Conservation (phyloP, 2,329 filamentous ascomycete genomes). For the Ceratocystis variospora region DNA sequence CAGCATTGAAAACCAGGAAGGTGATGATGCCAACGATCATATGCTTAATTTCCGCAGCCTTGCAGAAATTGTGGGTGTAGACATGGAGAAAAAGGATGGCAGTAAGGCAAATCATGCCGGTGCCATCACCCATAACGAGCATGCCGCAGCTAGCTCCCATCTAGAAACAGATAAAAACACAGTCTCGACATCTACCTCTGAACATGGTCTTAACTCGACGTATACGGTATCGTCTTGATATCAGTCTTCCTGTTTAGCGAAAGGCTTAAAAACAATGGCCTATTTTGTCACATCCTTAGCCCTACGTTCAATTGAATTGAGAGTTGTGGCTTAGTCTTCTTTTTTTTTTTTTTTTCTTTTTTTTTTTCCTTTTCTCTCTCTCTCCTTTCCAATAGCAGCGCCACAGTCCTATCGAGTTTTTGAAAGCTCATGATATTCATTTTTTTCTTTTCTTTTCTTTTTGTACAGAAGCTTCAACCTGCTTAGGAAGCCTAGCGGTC, state of each 20-base stretch:
- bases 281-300: neutral
- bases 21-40: constrained; percentile 50
- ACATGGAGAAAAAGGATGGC: constrained; percentile 26
- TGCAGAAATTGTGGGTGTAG: constrained; percentile 65
- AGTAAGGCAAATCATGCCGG: constrained; percentile 12
- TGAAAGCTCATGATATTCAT: neutral
- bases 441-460: neutral
- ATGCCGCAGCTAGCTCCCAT: constrained; percentile 4
- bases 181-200: neutral
- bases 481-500: neutral
- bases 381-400: neutral
- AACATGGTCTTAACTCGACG: neutral
- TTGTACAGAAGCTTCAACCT: neutral
- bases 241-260: neutral
- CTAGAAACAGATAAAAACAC: neutral
- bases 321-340: neutral
- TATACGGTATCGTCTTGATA: constrained; percentile 2
- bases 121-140: constrained; percentile 11
- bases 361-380: too few species aligned
- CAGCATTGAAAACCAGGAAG: constrained; percentile 36
- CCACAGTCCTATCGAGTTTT: neutral
- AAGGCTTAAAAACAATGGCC: neutral
- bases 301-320: neutral
- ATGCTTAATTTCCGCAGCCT: constrained; percentile 88
- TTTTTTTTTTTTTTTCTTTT: too few species aligned